phyloP scores from a whole-genome alignment of 768 basidiomycete genomes.

The Naematelia aurantialba region DNA sequence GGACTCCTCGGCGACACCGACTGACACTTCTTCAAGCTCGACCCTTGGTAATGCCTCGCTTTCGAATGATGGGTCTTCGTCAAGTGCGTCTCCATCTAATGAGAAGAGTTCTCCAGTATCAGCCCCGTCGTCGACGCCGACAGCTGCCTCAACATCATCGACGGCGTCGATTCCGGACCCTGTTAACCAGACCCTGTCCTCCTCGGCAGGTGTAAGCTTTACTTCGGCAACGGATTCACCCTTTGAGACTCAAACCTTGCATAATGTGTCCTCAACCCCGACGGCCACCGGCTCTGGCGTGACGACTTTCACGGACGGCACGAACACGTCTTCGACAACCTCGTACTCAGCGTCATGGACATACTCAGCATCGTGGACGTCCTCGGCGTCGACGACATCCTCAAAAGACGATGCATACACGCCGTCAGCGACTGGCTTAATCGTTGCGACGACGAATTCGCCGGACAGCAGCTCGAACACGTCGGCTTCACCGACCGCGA shows the following conservation, averaged over 20 bases:
- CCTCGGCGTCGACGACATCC: conserved; percentile 3
- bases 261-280: conserved; percentile 19
- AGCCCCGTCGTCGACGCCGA: background rate
- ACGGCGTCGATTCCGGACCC: background rate
- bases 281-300: conserved; percentile 19
- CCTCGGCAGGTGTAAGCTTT: background rate
- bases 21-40: background rate
- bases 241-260: conserved; percentile 6
- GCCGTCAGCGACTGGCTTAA: conserved; percentile 38
- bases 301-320: conserved; percentile 14
- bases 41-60: background rate
- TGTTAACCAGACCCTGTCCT: background rate
- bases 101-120: too few relatives aligned
- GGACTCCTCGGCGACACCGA: background rate
- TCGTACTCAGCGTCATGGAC: background rate
- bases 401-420: conserved; percentile 29
- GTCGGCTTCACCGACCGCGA: conserved; percentile 9
- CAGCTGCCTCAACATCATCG: background rate
- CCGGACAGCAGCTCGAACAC: conserved; percentile 5
- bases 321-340: conserved; percentile 7
- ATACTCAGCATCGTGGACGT: background rate
- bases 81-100: background rate
- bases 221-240: background rate
- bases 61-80: background rate
- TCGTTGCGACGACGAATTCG: conserved; percentile 23